Base-by-base conservation (phyloP, 2,329 filamentous ascomycete species). In the Ceratocystis destructans region DNA sequence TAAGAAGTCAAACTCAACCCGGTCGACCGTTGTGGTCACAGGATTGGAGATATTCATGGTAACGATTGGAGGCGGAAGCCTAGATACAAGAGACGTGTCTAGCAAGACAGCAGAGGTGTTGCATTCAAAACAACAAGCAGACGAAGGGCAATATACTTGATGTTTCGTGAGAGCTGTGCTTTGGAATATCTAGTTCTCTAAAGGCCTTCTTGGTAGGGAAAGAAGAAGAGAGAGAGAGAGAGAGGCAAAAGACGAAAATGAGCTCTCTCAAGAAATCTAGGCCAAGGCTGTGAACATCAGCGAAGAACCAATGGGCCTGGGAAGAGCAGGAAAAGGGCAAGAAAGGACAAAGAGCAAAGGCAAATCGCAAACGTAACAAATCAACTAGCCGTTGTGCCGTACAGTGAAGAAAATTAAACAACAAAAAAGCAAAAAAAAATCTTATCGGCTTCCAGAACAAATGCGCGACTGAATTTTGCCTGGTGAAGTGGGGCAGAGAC, bases 1-100 rank as follows among this genome's bases (percentile, higher is more conserved):
- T 71, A 97, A 84, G 73, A 95, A 90, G 59, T 85, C 87, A 76
- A 99, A 99, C 74, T 95, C 89, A 73, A 99, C 90, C 74, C 87
- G 87, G 74, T 87, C 84, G 73, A 99, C 88, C 74, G 86, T 82
- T 73, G 91, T 95, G 70, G 88, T 82, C 69, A 96, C 83, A 57
- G 94, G 92, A 73, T 92, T 89, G 69, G 88, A 85, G 72, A 87
- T 84, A 74, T 88, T 88, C 85, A 87, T 87, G 25, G 20, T 28
- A 17, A 25, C 50, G 12, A 46, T 46, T 31, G 48, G 48, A 31
- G 55, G 28, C 1, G 28, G 55, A 59, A 53, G 48, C 25, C 28
- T 15, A 20, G 25, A 20, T 33, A n/a, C 55, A 33, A 53, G 48
- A 53, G 22, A 53, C 12, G 48, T 25, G 48, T 53, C 48, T 53